Evolutionary conservation across 805 yeast species (phyloP).

Genomic region (Yarrowia keelungensis): DNA sequence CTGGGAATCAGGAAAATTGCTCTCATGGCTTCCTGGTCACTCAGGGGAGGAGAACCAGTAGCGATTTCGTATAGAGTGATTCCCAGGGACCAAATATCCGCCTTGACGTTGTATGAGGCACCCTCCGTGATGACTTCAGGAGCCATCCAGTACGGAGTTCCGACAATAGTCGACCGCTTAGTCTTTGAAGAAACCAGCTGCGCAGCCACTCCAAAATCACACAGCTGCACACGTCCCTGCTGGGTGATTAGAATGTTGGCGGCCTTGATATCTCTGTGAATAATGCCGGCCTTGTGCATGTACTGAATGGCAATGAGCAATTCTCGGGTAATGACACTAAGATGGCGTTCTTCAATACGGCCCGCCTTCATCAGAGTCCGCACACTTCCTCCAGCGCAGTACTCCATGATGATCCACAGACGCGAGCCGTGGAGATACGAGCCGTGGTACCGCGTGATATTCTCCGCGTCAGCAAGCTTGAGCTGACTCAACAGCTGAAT

Average conservation of each 20-base stretch:
- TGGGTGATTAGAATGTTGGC: conserved; percentile 90
- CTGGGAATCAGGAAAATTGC: conserved; percentile 94
- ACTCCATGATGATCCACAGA: conserved; percentile 97
- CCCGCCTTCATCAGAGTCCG: conserved; percentile 89
- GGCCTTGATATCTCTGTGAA: conserved; percentile 95
- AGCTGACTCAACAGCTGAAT: conserved; percentile 83
- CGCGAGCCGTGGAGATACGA: conserved; percentile 87
- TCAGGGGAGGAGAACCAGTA: conserved; percentile 96
- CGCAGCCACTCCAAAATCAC: conserved; percentile 99
- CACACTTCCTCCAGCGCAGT: conserved; percentile 95
- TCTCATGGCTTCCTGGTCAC: conserved; percentile 91
- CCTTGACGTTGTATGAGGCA: conserved; percentile 64
- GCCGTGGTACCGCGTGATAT: conserved; percentile 91
- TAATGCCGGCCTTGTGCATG: conserved; percentile 88
- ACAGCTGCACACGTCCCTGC: conserved; percentile 87
- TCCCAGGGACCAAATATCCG: conserved; percentile 97
- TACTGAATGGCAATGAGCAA: conserved; percentile 74
- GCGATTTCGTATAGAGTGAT: conserved; percentile 93
- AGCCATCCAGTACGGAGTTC: conserved; percentile 66
- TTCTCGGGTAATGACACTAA: conserved; percentile 86
- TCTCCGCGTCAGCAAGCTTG: conserved; percentile 73
- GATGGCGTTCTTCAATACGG: conserved; percentile 79
- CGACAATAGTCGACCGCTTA: conserved; percentile 91
- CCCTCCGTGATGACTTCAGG: conserved; percentile 58
- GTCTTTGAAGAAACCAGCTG: conserved; percentile 75